Conservation (phyloP, 2,329 filamentous ascomycete species). For the Lachnellula arida region DNA sequence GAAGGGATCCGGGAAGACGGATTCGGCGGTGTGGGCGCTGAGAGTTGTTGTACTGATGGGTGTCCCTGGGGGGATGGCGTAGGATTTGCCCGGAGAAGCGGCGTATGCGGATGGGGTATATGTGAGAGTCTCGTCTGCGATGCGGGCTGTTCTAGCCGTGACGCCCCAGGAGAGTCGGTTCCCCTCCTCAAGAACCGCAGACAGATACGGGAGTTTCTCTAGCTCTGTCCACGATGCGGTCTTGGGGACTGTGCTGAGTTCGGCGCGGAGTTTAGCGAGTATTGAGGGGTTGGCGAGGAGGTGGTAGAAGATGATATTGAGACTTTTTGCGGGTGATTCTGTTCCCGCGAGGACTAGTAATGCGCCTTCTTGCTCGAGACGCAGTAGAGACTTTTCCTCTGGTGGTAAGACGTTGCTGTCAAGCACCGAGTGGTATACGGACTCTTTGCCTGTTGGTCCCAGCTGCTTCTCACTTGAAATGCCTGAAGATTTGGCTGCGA, state of each 20-base stretch:
- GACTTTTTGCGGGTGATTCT: slow-evolving; percentile 32
- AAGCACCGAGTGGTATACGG: slow-evolving; percentile 1
- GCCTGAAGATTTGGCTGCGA: slow-evolving; percentile 1
- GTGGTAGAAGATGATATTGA: slow-evolving; percentile 33
- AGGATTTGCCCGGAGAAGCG: slow-evolving; percentile 4
- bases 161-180: slow-evolving; percentile 30
- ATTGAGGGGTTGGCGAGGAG: slow-evolving; percentile 32
- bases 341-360: slow-evolving; percentile 33
- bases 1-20: slow-evolving; percentile 27
- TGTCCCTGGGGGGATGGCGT: slow-evolving; percentile 17
- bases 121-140: slow-evolving; percentile 13
- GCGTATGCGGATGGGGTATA: slow-evolving; percentile 3
- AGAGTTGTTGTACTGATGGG: slow-evolving; percentile 14
- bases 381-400: slow-evolving; percentile 30
- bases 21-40: slow-evolving; percentile 27
- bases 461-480: not conserved
- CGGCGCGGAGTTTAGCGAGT: slow-evolving; percentile 27
- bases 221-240: slow-evolving; percentile 9
- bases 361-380: slow-evolving; percentile 31
- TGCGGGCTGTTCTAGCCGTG: slow-evolving; percentile 27
- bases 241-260: slow-evolving; percentile 26
- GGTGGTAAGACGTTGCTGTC: slow-evolving; percentile 6
- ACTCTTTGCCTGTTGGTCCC: slow-evolving; percentile 4
- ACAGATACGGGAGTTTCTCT: slow-evolving; percentile 27
- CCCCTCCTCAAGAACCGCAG: slow-evolving; percentile 30